Percentiles rank a stretch among this genome's conserved stretches.
phyloP scores from a whole-genome alignment of 2,329 filamentous ascomycete genomes.

The Alternaria sp. region DNA sequence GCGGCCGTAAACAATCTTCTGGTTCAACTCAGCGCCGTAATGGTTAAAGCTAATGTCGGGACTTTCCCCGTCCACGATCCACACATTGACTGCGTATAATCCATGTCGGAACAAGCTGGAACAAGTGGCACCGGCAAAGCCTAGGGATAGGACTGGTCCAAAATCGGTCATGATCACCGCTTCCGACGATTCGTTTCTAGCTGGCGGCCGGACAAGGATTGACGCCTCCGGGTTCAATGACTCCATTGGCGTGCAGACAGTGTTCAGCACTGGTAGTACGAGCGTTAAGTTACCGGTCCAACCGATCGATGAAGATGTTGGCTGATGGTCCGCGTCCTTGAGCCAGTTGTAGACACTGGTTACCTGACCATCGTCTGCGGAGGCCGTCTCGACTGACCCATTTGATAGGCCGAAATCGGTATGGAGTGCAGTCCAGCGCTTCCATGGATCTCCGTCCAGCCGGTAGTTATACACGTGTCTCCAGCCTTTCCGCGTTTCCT shows the following conservation, averaged over 20 bases:
- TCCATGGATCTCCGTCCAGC: neutral
- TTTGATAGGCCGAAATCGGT: neutral
- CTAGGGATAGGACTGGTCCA: neutral
- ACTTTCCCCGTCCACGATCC: neutral
- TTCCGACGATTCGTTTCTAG: neutral
- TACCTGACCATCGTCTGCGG: neutral
- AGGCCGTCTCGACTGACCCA: neutral
- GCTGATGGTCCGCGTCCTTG: neutral
- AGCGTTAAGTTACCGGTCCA: constrained; percentile 5
- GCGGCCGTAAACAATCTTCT: neutral
- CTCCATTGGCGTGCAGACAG: neutral
- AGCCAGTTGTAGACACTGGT: constrained; percentile 3
- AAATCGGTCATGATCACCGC: neutral
- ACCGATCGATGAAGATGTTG: neutral
- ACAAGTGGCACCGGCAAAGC: neutral
- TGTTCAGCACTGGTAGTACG: neutral
- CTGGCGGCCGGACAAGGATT: neutral
- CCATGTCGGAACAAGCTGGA: constrained; percentile 2
- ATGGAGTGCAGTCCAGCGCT: constrained; percentile 5
- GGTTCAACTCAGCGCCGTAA: neutral
- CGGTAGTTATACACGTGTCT: neutral
- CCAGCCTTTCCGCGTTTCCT: neutral
- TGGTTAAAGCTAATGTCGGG: neutral
- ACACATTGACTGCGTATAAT: neutral
- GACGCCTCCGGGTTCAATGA: neutral